Percentiles rank a stretch among this genome's conserved stretches.
These are phyloP conservation scores for Fusarium nematophilum DNA, from an alignment of 2,329 filamentous ascomycete genomes.

Conservation along the genomic window DNA sequence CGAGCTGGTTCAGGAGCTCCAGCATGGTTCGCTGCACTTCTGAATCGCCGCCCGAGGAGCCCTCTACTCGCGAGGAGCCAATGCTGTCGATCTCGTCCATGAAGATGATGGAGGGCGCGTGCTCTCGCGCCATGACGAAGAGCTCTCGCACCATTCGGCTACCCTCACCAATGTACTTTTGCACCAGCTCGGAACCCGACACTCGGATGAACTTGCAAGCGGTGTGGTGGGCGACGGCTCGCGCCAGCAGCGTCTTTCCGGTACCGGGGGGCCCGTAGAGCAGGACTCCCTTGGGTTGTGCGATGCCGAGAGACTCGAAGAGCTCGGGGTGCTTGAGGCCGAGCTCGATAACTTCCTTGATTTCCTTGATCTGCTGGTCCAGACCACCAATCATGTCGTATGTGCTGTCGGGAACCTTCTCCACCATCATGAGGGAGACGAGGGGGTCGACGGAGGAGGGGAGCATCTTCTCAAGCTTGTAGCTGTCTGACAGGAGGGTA, in stretches of 20 bases:
- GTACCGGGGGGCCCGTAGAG: constrained; percentile 97
- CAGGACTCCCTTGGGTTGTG: constrained; percentile 96
- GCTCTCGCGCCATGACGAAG: constrained; percentile 98
- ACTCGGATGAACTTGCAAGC: constrained; percentile 99
- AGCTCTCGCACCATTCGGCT: constrained; percentile 98
- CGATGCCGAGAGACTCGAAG: constrained; percentile 98
- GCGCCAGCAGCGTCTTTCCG: constrained; percentile 93
- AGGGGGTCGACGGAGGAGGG: constrained; percentile 98
- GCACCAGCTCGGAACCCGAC: constrained; percentile 93
- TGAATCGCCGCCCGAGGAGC: constrained; percentile 93
- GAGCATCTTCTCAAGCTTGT: constrained; percentile 98
- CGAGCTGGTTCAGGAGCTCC: constrained; percentile 96
- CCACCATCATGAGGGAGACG: constrained; percentile 99
- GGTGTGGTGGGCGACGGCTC: constrained; percentile 97
- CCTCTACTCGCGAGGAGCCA: constrained; percentile 95
- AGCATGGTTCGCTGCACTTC: constrained; percentile 99
- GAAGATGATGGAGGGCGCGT: constrained; percentile 98
- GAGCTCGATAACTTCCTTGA: constrained; percentile 99
- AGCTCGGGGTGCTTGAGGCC: constrained; percentile 98
- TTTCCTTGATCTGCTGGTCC: constrained; percentile 99
- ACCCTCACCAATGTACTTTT: constrained; percentile 99
- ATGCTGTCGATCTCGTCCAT: constrained; percentile 99
- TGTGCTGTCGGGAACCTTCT: constrained; percentile 99
- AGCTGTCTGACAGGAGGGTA: constrained; percentile 94
- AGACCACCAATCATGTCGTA: constrained; percentile 99